Percentiles rank a stretch among this genome's conserved stretches.
These are phyloP conservation scores for Vitis rotundifolia DNA, from an alignment of 164 flowering plant species.

Conservation along the genomic window DNA sequence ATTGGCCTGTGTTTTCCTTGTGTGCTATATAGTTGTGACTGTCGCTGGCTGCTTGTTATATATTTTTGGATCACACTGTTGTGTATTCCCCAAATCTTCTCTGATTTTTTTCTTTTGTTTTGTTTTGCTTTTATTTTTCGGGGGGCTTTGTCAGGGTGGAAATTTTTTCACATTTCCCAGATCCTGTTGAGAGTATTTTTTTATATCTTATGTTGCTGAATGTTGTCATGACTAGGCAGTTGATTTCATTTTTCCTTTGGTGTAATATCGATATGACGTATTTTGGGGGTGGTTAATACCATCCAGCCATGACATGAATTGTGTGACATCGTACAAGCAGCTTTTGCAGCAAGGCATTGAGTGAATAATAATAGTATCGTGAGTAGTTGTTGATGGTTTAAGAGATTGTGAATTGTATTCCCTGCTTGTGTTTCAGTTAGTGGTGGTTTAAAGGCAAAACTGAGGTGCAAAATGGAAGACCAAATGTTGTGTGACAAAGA, in stretches of 20 bases:
- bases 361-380: too few relatives aligned
- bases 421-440: too few relatives aligned
- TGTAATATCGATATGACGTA: neutral
- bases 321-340: too few relatives aligned
- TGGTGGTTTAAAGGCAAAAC: too few relatives aligned
- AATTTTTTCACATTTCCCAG: neutral
- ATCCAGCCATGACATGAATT: too few relatives aligned
- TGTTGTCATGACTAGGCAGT: neutral
- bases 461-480: too few relatives aligned
- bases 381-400: too few relatives aligned
- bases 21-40: neutral
- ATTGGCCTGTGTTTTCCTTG: neutral
- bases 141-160: neutral
- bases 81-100: neutral
- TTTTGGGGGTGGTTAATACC: neutral
- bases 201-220: neutral
- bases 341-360: too few relatives aligned
- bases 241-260: neutral
- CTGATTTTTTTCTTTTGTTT: neutral
- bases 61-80: neutral
- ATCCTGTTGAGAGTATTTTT: neutral
- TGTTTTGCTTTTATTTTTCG: neutral
- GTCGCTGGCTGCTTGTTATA: constrained; percentile 4
- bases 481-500: too few relatives aligned
- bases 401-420: too few relatives aligned